phyloP scores from a whole-genome alignment of 306 rosid genomes.

The Acacia crassicarpa region DNA sequence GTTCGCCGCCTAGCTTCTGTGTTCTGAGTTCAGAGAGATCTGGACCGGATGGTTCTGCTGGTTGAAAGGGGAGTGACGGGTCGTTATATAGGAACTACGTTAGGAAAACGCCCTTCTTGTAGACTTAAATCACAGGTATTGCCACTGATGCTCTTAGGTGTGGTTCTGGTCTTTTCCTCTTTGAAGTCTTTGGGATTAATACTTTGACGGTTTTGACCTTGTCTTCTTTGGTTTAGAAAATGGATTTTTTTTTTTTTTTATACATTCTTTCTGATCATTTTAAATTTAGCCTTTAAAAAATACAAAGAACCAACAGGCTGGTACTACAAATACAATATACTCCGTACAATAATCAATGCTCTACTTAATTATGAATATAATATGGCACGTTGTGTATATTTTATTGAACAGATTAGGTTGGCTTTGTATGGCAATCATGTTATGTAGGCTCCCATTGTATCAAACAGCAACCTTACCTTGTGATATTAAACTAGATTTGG shows the following conservation, averaged over 20 bases:
- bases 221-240: neutral
- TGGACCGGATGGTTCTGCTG: neutral
- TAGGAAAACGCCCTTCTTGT: neutral
- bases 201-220: constrained; percentile 2
- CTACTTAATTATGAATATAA: no score
- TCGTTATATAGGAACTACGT: neutral
- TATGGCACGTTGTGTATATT: neutral
- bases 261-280: no score
- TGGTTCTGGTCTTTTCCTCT: neutral
- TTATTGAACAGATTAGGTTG: neutral
- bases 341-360: no score
- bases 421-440: neutral
- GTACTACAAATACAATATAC: neutral
- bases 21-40: neutral
- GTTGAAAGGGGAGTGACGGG: rapidly evolving
- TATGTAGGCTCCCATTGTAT: neutral
- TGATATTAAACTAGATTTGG: neutral
- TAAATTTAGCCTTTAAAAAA: neutral
- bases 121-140: neutral
- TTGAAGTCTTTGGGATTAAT: neutral
- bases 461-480: neutral
- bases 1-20: neutral
- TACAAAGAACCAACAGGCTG: neutral
- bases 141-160: neutral
- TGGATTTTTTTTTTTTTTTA: no score